Base-by-base conservation (phyloP, 176 grass and related monocot species). In the Puya raimondii region DNA sequence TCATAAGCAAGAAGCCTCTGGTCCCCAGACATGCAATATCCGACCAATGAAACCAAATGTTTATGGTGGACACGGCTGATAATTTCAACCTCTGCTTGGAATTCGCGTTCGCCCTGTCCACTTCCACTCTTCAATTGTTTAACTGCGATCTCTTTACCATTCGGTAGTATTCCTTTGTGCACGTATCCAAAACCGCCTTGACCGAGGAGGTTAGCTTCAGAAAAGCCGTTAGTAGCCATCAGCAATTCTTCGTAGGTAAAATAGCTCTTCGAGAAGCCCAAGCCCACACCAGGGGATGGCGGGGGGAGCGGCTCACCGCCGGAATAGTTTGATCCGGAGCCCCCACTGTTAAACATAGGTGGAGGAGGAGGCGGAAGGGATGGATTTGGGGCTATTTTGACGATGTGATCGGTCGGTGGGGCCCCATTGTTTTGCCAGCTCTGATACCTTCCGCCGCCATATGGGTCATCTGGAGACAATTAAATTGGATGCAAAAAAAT, bases 131-230 rank as follows among this genome's bases (percentile, higher is more conserved):
- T 77, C 65, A 77, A 69, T 59, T 77, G 75, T 61, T 77, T 77
- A 20, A 77, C 27, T 69, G 75, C 75, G 16, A 77, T 53, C 49
- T 77, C 75, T 53, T 69, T 77, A 16, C 75, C 75, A 53, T 69
- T 77, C 1, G 65, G 75, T 16, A 77, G 75, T 59, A 77, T 56
- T 69, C 75, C 75, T 69, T 13, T 68, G 18, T 77, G 75, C 3
- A 77, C 75, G 59, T 69, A 77, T 20, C 75, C 75, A 69, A 77
- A 77, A 61, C 75, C 75, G 69, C 75, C 75, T 77, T 77, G 65
- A 10, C 75, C 75, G 18, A 77, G 66, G 18, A 77, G 66, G 59
- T 77, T 77, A 58, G 75, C 75, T 49, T 69, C 65, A 50, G 65
- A 69, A 66, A 77, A 77, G 11, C 75, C 75, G 63, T 69, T 50